phyloP scores from a whole-genome alignment of 495 filamentous ascomycete species.

The Lophiotrema nucula region DNA sequence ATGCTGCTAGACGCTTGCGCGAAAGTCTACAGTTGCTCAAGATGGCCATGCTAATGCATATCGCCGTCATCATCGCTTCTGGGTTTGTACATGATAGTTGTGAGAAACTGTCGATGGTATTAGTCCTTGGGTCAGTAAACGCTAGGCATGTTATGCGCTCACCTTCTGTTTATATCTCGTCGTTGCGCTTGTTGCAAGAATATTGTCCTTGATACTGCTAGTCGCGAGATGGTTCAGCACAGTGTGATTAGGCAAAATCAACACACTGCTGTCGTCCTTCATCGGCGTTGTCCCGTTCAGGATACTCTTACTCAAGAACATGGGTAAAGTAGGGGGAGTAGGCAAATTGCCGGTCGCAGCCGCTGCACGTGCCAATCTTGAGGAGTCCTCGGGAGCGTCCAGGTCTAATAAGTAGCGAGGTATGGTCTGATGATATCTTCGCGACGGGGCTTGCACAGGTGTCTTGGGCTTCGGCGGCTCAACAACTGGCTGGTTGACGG shows the following conservation, averaged over 20 bases:
- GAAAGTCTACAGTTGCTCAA: too few relatives aligned
- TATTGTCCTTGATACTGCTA: slow-evolving; percentile 94
- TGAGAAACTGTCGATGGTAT: slow-evolving; percentile 72
- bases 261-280: slow-evolving; percentile 95
- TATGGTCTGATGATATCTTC: slow-evolving; percentile 61
- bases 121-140: not conserved
- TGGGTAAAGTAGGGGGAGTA: slow-evolving; percentile 78
- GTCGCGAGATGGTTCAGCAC: slow-evolving; percentile 97
- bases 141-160: slow-evolving; percentile 24
- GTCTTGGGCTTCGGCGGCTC: slow-evolving; percentile 12
- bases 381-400: slow-evolving; percentile 75
- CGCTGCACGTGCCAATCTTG: slow-evolving; percentile 65
- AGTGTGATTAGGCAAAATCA: slow-evolving; percentile 95
- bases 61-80: slow-evolving; percentile 45
- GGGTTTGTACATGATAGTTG: slow-evolving; percentile 96
- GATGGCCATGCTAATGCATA: too few relatives aligned
- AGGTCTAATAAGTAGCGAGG: slow-evolving; percentile 84
- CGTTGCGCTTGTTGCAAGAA: slow-evolving; percentile 94
- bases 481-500: slow-evolving; percentile 4
- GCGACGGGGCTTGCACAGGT: slow-evolving; percentile 36
- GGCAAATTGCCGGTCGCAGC: slow-evolving; percentile 70
- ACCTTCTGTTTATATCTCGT: slow-evolving; percentile 97
- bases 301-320: slow-evolving; percentile 92
- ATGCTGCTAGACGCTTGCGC: not conserved
- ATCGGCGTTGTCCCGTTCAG: slow-evolving; percentile 84